Base-by-base conservation (phyloP, 1,284 basidiomycete genomes). In the Phylloboletellus chloephorus region DNA sequence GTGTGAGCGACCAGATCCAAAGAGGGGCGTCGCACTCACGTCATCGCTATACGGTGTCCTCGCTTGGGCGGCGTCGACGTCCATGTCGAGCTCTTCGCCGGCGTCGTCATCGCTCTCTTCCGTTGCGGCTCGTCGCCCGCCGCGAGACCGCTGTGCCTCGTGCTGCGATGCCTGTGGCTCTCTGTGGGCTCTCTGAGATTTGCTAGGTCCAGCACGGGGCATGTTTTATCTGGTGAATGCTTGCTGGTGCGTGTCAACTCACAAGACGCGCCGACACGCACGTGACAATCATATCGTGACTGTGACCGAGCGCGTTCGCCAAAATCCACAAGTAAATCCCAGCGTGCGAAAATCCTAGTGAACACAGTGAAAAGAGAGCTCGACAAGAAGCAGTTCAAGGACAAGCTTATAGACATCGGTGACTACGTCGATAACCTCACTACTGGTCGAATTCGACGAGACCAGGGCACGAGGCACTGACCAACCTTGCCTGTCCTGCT, bases 401-500 rank as follows among this genome's bases (percentile, higher is more conserved):
- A 97, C 73, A 98, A 98, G 77, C 82, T 98, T 49, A 95, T 89
- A 19, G 94, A 98, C 61, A 95, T 98, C 53, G 95, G 95, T 29
- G 95, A 98, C 83, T 98, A 98, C 61, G 93, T 98, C 71, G 98
- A 98, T 84, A 98, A 98, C 79, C 83, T 76, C 82, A 15, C 95
- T 96, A 43, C 98, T 99, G 51, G 86, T 99, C 61, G 95, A 99
- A 67, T 98, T 98, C 66, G 92, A 98, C 58, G 96, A 99, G 96
- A 98, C 74, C 95, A 98, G n/a, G n/a, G 72, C 95, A 98, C 65
- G 96, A 98, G 68, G 86, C 88, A 25, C 41, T 52, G 17, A 47
- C 37, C 12, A n/a, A n/a, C n/a, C n/a, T n/a, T n/a, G 12, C 7
- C 19, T 29, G 10, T 34, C 20, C 26, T 29, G 12, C 21, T 41